Percentiles rank a stretch among this genome's conserved stretches.
These are phyloP conservation scores for Starmerella tilneyi DNA, from an alignment of 805 yeast species.

Conservation along the genomic window DNA sequence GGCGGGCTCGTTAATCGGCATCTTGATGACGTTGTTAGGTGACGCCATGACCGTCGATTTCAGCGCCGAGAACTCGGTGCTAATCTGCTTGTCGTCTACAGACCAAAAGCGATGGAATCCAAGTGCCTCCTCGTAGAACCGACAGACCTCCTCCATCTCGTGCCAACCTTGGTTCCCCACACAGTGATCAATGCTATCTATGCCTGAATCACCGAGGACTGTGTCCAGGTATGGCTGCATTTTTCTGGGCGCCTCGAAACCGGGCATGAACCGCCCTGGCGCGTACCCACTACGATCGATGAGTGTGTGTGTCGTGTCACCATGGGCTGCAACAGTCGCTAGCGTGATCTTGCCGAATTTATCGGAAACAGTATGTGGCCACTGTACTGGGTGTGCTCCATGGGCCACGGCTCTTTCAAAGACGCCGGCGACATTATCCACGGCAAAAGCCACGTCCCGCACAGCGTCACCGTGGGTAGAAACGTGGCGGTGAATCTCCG, in stretches of 20 bases:
- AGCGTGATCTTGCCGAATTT: constrained; percentile 40
- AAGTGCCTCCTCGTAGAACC: constrained; percentile 49
- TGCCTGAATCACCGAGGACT: constrained; percentile 33
- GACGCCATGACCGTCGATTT: constrained; percentile 70
- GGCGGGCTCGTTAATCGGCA: constrained; percentile 84
- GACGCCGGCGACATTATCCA: constrained; percentile 40
- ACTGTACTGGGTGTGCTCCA: constrained; percentile 40
- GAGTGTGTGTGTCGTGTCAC: constrained; percentile 63
- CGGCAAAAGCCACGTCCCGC: constrained; percentile 64
- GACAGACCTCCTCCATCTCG: constrained; percentile 48
- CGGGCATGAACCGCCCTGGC: constrained; percentile 43
- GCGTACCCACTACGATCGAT: constrained; percentile 36
- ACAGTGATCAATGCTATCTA: constrained; percentile 57
- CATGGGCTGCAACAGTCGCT: constrained; percentile 46
- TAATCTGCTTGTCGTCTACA: constrained; percentile 67
- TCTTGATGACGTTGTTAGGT: constrained; percentile 50
- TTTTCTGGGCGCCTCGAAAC: constrained; percentile 28
- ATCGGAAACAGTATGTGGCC: constrained; percentile 32
- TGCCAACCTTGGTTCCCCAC: constrained; percentile 73
- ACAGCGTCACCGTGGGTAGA: constrained; percentile 66
- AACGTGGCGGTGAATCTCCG: constrained; percentile 40
- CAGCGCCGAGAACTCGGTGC: constrained; percentile 59
- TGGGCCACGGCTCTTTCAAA: constrained; percentile 39
- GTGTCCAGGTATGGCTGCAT: constrained; percentile 23
- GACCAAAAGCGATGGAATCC: constrained; percentile 78